Evolutionary conservation across 2,329 filamentous ascomycete genomes (phyloP).

Genomic region (Hymenoscyphus occultus): DNA sequence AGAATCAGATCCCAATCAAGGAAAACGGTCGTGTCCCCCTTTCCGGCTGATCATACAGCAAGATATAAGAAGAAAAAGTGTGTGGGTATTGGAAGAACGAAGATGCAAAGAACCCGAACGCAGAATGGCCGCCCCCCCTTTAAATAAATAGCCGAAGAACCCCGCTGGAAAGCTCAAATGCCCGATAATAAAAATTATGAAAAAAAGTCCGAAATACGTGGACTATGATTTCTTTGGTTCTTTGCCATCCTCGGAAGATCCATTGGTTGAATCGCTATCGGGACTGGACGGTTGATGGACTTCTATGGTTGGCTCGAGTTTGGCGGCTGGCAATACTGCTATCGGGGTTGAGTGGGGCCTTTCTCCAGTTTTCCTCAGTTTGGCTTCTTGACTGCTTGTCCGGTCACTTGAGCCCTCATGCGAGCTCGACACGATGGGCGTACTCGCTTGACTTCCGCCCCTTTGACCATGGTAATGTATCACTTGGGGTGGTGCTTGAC

Average conservation of each 20-base stretch:
- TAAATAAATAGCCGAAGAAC: constrained; percentile 10
- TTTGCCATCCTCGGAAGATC: constrained; percentile 23
- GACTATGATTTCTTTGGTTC: constrained; percentile 10
- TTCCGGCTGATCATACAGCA: background rate
- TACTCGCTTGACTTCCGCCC: constrained; percentile 65
- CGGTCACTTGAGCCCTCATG: constrained; percentile 29
- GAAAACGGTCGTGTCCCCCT: too few relatives aligned
- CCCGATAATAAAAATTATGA: constrained; percentile 9
- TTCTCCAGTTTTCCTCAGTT: constrained; percentile 26
- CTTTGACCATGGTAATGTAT: constrained; percentile 66
- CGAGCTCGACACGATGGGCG: constrained; percentile 48
- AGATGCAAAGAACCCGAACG: constrained; percentile 12
- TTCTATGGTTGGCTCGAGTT: constrained; percentile 23
- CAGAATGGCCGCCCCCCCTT: constrained; percentile 11
- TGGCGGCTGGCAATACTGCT: constrained; percentile 26
- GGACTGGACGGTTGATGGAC: constrained; percentile 25
- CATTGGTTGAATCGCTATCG: constrained; percentile 29
- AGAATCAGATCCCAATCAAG: too few relatives aligned
- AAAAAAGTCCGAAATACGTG: background rate
- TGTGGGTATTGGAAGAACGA: constrained; percentile 26
- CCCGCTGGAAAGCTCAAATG: constrained; percentile 16
- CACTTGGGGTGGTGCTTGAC: constrained; percentile 62
- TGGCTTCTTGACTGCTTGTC: constrained; percentile 30
- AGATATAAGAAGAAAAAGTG: constrained; percentile 17
- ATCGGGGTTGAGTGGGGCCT: constrained; percentile 26